phyloP scores from a whole-genome alignment of 805 yeast genomes.

The Nakazawaea ernobii region DNA sequence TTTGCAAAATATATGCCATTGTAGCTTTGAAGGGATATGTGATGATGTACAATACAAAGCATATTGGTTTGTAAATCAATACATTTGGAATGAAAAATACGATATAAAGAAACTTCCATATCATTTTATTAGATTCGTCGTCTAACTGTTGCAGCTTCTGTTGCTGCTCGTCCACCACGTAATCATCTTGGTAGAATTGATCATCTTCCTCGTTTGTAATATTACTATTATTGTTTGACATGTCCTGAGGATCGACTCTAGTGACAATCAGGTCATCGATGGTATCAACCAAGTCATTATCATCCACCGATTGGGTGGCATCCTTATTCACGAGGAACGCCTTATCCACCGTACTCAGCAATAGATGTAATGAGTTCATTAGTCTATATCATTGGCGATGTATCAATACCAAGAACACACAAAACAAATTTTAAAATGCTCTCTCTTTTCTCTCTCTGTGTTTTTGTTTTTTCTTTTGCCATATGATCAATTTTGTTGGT shows the following conservation, averaged over 20 bases:
- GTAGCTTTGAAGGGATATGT: slow-evolving; percentile 48
- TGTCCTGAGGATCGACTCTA: slow-evolving; percentile 12
- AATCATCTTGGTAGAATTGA: neutral
- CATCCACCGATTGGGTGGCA: neutral
- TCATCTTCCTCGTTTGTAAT: slow-evolving; percentile 10
- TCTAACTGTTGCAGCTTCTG: neutral
- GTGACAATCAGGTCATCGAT: slow-evolving; percentile 11
- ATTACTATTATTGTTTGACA: slow-evolving; percentile 9
- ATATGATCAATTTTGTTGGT: neutral
- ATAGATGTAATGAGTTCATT: slow-evolving; percentile 27
- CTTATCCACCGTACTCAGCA: slow-evolving; percentile 26
- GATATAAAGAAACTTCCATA: slow-evolving; percentile 20
- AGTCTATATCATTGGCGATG: neutral
- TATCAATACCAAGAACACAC: neutral
- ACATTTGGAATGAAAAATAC: slow-evolving; percentile 44
- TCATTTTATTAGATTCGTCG: slow-evolving; percentile 10
- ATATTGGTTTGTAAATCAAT: slow-evolving; percentile 46
- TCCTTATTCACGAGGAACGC: slow-evolving; percentile 18
- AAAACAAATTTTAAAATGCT: neutral
- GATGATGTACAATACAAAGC: slow-evolving; percentile 42
- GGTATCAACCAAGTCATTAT: neutral
- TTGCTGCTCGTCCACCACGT: slow-evolving; percentile 3
- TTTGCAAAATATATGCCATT: slow-evolving; percentile 16
- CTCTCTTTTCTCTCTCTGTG: neutral
- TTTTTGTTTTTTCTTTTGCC: neutral